Base-by-base conservation (phyloP, 331 rosid species). In the Prunus yedoensis region DNA sequence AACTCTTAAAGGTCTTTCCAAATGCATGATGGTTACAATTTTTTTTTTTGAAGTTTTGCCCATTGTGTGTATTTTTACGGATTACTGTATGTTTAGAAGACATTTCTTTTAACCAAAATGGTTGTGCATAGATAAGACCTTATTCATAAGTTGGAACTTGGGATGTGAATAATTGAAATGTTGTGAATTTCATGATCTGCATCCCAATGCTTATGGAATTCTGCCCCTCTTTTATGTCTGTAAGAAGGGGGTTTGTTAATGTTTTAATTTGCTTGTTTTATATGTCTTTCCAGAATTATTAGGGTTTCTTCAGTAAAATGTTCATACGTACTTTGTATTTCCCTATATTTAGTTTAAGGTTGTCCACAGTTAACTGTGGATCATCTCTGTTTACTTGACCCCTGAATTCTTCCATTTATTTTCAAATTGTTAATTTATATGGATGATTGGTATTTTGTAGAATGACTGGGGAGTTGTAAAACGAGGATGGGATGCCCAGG, bases 401-500 rank as follows among this genome's bases (percentile, higher is more conserved):
- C 16, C 4, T 10, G 52, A 47, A 10, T 47, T 47, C 17, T 47
- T 47, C 52, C 16, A 16, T 51, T 38, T 8, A 38, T 38, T 6
- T 6, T 38, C 43, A 38, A 38, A 38, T 38, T 38, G 43, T 11
- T n/a, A 13, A 27, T 38, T 0, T 64, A 8, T 65, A n/a, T 47
- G 51, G 8, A 30, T 72, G 41, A 69, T 20, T 41, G 18, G 41
- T 75, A 57, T 77, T 58, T 66, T 90, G 69, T 89, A 95, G 99
- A 95, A 95, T 82, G 99, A 95, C 68, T 95, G 99, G 99, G 58
- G 47, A n/a, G 99, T 95, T 69, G 97, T 95, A 83, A 95, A 95
- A 73, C 89, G 99, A 53, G 99, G 99, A n/a, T 95, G 99, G 99
- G 94, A 95, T 86, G 99, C 99, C 67, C 99, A 95, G 81, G 99